phyloP scores from a whole-genome alignment of 2,329 filamentous ascomycete species.

The Aspergillus sp. region DNA sequence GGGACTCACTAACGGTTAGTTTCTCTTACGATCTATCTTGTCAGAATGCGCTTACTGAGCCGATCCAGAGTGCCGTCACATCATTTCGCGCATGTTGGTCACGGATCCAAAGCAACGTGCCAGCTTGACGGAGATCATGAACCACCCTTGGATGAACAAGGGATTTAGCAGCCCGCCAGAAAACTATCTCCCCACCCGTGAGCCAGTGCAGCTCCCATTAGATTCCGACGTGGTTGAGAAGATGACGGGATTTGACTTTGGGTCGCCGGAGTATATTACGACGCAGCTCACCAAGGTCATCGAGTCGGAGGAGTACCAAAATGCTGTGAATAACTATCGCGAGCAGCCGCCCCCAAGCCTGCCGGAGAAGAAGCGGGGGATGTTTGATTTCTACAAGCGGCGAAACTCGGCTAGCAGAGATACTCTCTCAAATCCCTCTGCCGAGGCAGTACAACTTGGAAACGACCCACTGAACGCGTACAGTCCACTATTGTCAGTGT shows the following conservation, averaged over 20 bases:
- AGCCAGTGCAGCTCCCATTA: conserved; percentile 76
- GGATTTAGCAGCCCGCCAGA: conserved; percentile 81
- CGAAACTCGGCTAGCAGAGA: conserved; percentile 87
- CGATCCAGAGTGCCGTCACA: conserved; percentile 73
- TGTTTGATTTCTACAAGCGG: conserved; percentile 96
- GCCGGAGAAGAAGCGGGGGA: conserved; percentile 74
- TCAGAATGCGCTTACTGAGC: conserved; percentile 30
- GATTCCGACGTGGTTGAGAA: conserved; percentile 77
- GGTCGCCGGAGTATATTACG: conserved; percentile 73
- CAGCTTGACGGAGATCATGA: conserved; percentile 85
- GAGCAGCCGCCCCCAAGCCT: conserved; percentile 53
- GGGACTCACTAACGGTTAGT: conserved; percentile 80
- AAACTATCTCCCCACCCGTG: conserved; percentile 76
- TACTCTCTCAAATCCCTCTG: conserved; percentile 74
- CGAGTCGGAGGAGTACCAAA: conserved; percentile 89
- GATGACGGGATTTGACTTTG: conserved; percentile 99
- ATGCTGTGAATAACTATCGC: conserved; percentile 68
- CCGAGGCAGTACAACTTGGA: conserved; percentile 74
- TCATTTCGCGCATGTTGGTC: conserved; percentile 91
- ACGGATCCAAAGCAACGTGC: conserved; percentile 85
- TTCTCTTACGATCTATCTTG: not conserved
- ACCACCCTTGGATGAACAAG: conserved; percentile 92
- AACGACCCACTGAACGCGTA: conserved; percentile 88
- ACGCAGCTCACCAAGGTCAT: conserved; percentile 77
- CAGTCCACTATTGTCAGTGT: conserved; percentile 85